Conservation (phyloP, 73 alveolate genomes). For the Tetrahymena elliotti region DNA sequence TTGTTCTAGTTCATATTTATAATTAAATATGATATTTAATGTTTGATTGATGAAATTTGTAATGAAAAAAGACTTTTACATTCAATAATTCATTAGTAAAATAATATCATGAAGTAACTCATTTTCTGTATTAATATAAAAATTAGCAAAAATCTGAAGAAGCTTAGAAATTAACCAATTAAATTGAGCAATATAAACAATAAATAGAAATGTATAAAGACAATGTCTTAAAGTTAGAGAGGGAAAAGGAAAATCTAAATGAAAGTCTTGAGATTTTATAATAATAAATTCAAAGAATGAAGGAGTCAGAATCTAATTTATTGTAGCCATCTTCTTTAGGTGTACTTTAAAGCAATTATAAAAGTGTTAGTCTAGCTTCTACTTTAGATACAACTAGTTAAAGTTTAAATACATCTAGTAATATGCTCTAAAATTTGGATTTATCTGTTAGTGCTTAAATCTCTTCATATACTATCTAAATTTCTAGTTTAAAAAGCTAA, state of each 20-base stretch:
- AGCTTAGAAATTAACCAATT: neutral
- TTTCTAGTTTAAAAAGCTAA: neutral
- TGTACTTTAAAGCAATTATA: neutral
- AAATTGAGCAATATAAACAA: neutral
- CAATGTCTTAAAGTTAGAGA: neutral
- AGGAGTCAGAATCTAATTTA: neutral
- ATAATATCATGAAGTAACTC: neutral
- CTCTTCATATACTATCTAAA: neutral
- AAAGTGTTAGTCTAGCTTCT: neutral
- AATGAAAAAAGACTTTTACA: neutral
- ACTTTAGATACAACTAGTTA: neutral
- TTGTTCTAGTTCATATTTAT: neutral
- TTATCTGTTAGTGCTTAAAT: neutral
- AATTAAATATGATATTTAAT: neutral
- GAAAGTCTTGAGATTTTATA: neutral
- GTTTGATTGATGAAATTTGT: neutral
- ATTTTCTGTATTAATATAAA: neutral
- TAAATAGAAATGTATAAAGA: neutral
- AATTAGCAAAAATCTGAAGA: neutral
- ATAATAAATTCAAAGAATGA: neutral
- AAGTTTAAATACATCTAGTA: neutral
- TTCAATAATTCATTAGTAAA: neutral
- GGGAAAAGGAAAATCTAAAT: neutral
- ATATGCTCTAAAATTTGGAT: neutral
- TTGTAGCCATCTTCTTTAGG: neutral